Base-by-base conservation (phyloP, 495 filamentous ascomycete species). In the Xylaria cubensis region DNA sequence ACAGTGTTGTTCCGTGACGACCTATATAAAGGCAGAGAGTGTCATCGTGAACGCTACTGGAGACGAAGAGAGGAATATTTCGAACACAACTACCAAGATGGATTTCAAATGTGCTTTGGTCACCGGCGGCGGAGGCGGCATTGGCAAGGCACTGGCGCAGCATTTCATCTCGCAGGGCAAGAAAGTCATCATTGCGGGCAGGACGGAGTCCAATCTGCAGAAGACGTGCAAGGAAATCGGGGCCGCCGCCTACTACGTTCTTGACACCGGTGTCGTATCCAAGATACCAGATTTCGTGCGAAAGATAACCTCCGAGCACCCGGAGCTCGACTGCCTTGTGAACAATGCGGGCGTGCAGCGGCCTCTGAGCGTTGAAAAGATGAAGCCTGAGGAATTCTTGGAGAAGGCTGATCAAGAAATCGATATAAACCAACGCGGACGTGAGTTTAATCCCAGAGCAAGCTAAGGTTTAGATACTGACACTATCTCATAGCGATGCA, bases 371-470 rank as follows among this genome's bases (percentile, higher is more conserved):
- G 70, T 79, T 42, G 64, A 77, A 21, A 67, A 79, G 17, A 77
- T 82, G 61, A 67, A 73, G 39, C 48, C 70, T 21, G 71, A 36
- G 34, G 71, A 70, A 29, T 73, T 75, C 66, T 75, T 85, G 36
- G n/a, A 63, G 29, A 84, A 83, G 62, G 84, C 83, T 17, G 84
- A 85, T 70, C 76, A 85, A 53, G 83, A 86, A 73, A 82, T 87
- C 68, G 75, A 85, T 64, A 86, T 85, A 67, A 86, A 86, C 72
- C 81, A 86, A 67, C 80, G 82, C 17, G 84, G 85, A 0, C 84
- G 59, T 63, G 21, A 26, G 59, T 63, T 13, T 24, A 6, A 39
- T 44, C 9, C 7, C 2, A 62, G 3, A 21, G 13, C 9, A 9
- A 39, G 21, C 42, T 2, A 41, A 19, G 36, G 10, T 12, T 6